phyloP scores from a whole-genome alignment of 2,329 filamentous ascomycete genomes.

The Diaporthe citriasiana region DNA sequence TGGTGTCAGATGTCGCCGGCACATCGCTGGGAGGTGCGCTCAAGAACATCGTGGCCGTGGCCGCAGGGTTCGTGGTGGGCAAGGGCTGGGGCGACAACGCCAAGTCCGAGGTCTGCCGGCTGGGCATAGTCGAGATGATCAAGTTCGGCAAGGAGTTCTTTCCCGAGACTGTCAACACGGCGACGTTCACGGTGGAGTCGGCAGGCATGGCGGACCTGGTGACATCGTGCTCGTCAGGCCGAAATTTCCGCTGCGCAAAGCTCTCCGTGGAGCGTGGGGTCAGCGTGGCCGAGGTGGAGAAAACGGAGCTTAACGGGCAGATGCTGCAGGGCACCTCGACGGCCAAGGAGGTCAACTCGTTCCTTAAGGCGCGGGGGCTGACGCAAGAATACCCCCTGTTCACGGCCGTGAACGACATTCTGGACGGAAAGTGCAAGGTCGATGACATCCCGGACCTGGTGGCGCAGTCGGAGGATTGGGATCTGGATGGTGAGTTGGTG shows the following conservation, averaged over 20 bases:
- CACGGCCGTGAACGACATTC: constrained; percentile 87
- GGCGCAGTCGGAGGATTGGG: constrained; percentile 43
- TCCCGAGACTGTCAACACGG: constrained; percentile 80
- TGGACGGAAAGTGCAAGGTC: constrained; percentile 81
- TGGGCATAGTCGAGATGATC: constrained; percentile 96
- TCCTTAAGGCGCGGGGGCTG: constrained; percentile 82
- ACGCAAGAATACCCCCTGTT: constrained; percentile 93
- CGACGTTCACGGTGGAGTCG: constrained; percentile 96
- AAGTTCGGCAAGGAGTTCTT: constrained; percentile 97
- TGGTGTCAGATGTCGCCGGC: constrained; percentile 95
- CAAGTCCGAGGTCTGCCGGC: constrained; percentile 98
- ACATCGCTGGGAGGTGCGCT: constrained; percentile 94
- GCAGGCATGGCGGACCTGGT: constrained; percentile 96
- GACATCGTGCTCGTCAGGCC: constrained; percentile 90
- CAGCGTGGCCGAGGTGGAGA: constrained; percentile 88
- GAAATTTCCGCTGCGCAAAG: constrained; percentile 95
- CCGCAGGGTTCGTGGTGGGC: constrained; percentile 94
- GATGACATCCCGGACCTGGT: constrained; percentile 85
- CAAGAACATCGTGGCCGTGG: constrained; percentile 96
- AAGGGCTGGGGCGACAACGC: constrained; percentile 98
- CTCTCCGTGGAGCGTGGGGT: constrained; percentile 85
- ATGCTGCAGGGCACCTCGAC: constrained; percentile 96
- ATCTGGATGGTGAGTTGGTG: constrained; percentile 38
- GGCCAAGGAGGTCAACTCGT: constrained; percentile 90
- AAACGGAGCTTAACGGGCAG: constrained; percentile 92